A percentile compares a stretch with the other conserved stretches of the same genome.
These are phyloP conservation scores for Cephalotrichum gorgonifer DNA, from an alignment of 2,329 filamentous ascomycete species.

Conservation along the genomic window DNA sequence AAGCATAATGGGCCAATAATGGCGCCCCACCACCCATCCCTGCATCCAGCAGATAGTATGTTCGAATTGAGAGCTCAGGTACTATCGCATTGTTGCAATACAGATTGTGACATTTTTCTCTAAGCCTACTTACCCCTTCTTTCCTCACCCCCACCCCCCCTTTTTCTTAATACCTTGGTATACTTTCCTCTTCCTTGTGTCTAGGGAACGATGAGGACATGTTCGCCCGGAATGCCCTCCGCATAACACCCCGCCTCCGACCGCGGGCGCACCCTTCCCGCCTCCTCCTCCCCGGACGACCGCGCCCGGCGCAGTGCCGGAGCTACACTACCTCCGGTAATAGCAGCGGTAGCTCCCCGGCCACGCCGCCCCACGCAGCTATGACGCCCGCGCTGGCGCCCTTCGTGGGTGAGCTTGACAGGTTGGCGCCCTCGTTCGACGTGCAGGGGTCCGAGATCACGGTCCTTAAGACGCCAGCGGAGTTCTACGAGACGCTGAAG, in stretches of 20 bases:
- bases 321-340: too few species aligned
- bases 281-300: too few species aligned
- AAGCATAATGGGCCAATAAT: neutral
- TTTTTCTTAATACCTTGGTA: neutral
- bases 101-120: neutral
- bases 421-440: constrained; percentile 82
- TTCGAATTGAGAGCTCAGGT: neutral
- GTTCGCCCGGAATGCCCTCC: constrained; percentile 3
- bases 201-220: neutral
- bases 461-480: constrained; percentile 69
- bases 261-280: neutral
- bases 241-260: neutral
- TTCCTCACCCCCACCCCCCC: neutral
- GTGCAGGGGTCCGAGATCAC: constrained; percentile 70
- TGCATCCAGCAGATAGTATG: too few species aligned
- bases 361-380: constrained; percentile 1
- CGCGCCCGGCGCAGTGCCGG: constrained; percentile 11
- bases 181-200: neutral
- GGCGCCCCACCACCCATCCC: too few species aligned
- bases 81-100: neutral
- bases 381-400: constrained; percentile 31
- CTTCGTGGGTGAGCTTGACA: constrained; percentile 67
- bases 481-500: constrained; percentile 90
- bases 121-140: too few species aligned
- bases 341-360: constrained; percentile 15